Evolutionary conservation across 352 stramenopile genomes (phyloP).

Genomic region (Pythium biforme): DNA sequence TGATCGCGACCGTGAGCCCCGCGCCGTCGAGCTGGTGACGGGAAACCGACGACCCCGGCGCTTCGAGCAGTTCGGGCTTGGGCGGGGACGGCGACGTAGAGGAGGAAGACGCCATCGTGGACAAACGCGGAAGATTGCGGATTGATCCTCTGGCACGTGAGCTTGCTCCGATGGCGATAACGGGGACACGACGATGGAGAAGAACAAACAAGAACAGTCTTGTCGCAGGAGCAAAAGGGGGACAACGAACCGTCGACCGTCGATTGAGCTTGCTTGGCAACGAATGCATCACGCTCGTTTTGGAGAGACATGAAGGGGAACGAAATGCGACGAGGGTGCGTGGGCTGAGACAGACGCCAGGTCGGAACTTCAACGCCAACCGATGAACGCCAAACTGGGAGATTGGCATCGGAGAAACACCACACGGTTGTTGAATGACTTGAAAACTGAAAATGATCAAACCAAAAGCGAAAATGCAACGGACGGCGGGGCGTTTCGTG

Average conservation of each 20-base stretch:
- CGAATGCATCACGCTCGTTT: no score
- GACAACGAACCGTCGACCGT: no score
- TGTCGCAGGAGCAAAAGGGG: not conserved
- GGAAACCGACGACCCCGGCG: not conserved
- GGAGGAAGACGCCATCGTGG: not conserved
- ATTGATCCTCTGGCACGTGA: not conserved
- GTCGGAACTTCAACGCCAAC: not conserved
- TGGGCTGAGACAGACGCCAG: not conserved
- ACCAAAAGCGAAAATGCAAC: not conserved
- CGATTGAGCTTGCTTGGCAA: no score
- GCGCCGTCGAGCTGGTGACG: slow-evolving; percentile 16
- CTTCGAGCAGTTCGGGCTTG: slow-evolving; percentile 20
- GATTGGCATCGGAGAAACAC: no score
- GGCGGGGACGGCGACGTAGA: not conserved
- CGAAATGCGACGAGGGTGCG: no score
- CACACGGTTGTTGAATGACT: not conserved
- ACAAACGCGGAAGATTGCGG: slow-evolving; percentile 1
- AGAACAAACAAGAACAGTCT: not conserved
- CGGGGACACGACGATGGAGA: not conserved
- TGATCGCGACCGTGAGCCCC: slow-evolving; percentile 48
- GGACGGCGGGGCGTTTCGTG: no score
- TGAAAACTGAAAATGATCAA: not conserved
- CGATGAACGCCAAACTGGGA: no score
- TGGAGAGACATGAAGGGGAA: not conserved
- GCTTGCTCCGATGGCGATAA: not conserved